Conservation (phyloP, 345 rosid species). For the Acer saccharum region DNA sequence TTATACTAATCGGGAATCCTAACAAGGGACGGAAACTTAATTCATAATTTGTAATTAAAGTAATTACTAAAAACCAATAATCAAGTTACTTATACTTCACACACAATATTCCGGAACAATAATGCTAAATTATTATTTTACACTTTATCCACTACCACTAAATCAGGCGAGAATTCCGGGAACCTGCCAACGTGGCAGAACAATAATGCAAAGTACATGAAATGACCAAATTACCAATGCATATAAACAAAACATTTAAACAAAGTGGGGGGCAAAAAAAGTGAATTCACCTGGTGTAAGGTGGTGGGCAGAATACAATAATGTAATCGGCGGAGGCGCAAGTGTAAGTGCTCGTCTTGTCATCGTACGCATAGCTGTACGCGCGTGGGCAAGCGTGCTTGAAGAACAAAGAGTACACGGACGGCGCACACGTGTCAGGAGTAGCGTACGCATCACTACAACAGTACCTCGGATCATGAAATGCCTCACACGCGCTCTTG, state of each 20-base stretch:
- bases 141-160: conserved; percentile 8
- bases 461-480: conserved; percentile 67
- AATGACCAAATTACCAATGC: conserved; percentile 1
- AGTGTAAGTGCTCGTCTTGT: conserved; percentile 83
- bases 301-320: conserved; percentile 85
- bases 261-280: background rate
- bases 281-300: conserved; percentile 70
- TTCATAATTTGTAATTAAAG: too few relatives aligned
- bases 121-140: background rate
- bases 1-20: too few relatives aligned
- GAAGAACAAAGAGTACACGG: conserved; percentile 63
- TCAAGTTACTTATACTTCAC: too few relatives aligned
- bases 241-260: background rate
- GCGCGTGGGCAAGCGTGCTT: conserved; percentile 91
- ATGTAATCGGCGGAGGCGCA: conserved; percentile 68
- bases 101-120: too few relatives aligned
- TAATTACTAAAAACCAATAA: too few relatives aligned
- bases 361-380: conserved; percentile 91
- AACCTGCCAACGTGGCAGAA: conserved; percentile 15
- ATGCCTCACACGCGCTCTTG: conserved; percentile 92
- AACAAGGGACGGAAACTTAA: too few relatives aligned
- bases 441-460: conserved; percentile 75
- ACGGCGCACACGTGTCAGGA: conserved; percentile 80
- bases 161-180: conserved; percentile 19
- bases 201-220: background rate